phyloP scores from a whole-genome alignment of 2,329 filamentous ascomycete species.

The Knufia fluminis region DNA sequence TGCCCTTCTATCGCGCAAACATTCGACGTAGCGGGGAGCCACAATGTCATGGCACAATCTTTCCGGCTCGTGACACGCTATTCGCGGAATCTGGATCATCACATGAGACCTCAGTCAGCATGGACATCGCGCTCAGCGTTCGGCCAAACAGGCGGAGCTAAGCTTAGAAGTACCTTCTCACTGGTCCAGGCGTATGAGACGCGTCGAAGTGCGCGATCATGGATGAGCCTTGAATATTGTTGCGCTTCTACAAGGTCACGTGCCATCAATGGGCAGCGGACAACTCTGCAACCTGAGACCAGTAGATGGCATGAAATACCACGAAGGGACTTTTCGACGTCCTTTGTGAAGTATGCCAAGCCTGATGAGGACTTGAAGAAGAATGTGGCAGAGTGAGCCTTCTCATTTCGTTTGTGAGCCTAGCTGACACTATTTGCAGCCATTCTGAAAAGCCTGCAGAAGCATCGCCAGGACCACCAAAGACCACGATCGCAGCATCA shows the following conservation, averaged over 20 bases:
- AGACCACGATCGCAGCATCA: not conserved
- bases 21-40: not conserved
- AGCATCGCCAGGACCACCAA: not conserved
- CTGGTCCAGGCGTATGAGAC: too few species aligned
- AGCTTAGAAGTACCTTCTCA: too few species aligned
- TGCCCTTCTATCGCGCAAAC: not conserved
- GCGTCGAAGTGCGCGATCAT: too few species aligned
- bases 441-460: not conserved
- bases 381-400: not conserved
- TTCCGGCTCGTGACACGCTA: slow-evolving; percentile 3
- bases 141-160: too few species aligned
- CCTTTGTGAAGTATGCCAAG: not conserved
- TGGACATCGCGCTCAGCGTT: not conserved
- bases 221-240: too few species aligned
- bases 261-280: not conserved
- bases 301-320: not conserved
- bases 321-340: not conserved
- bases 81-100: not conserved
- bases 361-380: not conserved
- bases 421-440: not conserved
- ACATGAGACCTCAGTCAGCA: not conserved
- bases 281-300: not conserved
- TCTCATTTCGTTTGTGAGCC: not conserved
- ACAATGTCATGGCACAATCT: slow-evolving; percentile 10
- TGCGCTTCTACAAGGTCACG: not conserved